A percentile compares a stretch with the other conserved stretches of the same genome.
Evolutionary conservation across 192 early-diverging fungal genomes (phyloP).

Genomic region (Phlyctochytrium bullatum): DNA sequence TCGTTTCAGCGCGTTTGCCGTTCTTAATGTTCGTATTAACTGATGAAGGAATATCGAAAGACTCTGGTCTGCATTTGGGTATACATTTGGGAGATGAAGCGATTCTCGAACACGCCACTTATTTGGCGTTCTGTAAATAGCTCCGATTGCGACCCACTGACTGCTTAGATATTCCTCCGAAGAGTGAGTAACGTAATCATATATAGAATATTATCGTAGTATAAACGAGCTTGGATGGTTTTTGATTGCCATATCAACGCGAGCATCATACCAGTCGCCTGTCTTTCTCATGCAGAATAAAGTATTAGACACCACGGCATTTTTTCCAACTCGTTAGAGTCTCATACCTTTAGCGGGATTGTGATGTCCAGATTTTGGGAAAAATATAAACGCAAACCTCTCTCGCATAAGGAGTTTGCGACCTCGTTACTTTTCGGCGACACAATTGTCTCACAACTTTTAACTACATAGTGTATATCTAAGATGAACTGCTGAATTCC

Average conservation of each 20-base stretch:
- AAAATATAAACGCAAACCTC: constrained; percentile 46
- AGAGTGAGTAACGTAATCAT: background rate
- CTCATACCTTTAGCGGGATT: constrained; percentile 46
- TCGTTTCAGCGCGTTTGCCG: background rate
- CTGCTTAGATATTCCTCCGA: background rate
- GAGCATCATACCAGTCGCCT: constrained; percentile 49
- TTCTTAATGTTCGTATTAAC: background rate
- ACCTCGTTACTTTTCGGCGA: constrained; percentile 32
- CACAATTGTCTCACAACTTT: constrained; percentile 34
- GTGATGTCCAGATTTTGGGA: constrained; percentile 31
- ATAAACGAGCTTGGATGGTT: background rate
- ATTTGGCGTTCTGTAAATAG: background rate
- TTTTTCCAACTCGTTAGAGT: background rate
- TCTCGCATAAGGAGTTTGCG: constrained; percentile 51
- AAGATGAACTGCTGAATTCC: constrained; percentile 57
- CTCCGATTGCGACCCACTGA: background rate
- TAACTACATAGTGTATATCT: constrained; percentile 55
- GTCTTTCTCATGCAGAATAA: constrained; percentile 27
- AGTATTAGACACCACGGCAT: background rate
- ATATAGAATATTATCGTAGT: background rate
- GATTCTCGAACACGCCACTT: background rate
- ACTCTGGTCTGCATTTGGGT: background rate
- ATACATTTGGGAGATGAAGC: background rate
- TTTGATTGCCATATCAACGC: constrained; percentile 33
- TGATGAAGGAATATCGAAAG: background rate